Conservation (phyloP, 495 filamentous ascomycete species). For the Mytilinidion resinicola region DNA sequence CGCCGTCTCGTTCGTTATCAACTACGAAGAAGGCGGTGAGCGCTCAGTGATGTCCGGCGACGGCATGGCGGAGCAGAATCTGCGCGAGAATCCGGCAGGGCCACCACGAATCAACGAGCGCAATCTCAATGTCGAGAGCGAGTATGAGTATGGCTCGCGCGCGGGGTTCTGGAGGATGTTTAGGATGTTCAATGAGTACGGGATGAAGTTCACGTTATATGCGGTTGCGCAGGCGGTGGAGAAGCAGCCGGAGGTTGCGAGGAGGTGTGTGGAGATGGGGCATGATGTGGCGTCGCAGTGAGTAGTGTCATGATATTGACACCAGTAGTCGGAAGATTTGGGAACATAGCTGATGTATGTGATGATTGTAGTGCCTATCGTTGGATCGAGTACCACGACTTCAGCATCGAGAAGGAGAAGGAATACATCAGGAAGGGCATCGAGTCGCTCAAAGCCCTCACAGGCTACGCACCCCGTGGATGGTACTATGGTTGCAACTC, state of each 20-base stretch:
- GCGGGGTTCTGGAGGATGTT: slow-evolving; percentile 39
- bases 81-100: slow-evolving; percentile 35
- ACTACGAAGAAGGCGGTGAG: slow-evolving; percentile 42
- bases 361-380: slow-evolving; percentile 27
- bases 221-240: slow-evolving; percentile 38
- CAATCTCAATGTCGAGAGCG: slow-evolving; percentile 34
- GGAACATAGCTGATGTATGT: background rate
- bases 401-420: slow-evolving; percentile 37
- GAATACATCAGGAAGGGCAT: slow-evolving; percentile 38
- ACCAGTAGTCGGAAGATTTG: background rate
- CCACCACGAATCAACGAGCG: slow-evolving; percentile 33
- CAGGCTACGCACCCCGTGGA: slow-evolving; percentile 33
- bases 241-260: slow-evolving; percentile 34
- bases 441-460: slow-evolving; percentile 31
- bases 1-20: slow-evolving; percentile 41
- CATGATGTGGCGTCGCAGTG: slow-evolving; percentile 39
- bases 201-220: slow-evolving; percentile 39
- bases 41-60: slow-evolving; percentile 35
- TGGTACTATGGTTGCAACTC: slow-evolving; percentile 41
- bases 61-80: slow-evolving; percentile 30
- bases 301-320: background rate
- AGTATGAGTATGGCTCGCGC: slow-evolving; percentile 40
- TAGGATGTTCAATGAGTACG: slow-evolving; percentile 37
- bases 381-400: slow-evolving; percentile 38
- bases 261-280: slow-evolving; percentile 32